Evolutionary conservation across 257 asterid genomes (phyloP), one percentile per base, ranked within the genome.

Genomic region (Lithospermum erythrorhizon): DNA sequence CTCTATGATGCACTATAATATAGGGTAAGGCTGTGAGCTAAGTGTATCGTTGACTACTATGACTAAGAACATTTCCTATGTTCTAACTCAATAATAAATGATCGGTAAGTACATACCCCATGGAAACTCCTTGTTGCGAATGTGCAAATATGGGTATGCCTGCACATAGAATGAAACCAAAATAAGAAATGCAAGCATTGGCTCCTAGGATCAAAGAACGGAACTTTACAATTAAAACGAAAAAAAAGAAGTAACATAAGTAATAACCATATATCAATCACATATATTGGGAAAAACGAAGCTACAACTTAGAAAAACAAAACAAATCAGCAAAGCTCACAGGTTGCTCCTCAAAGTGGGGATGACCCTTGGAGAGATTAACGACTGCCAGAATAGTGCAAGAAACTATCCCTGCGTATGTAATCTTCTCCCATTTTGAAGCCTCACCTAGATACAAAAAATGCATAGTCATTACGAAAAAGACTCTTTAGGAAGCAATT

Each of bases 41-140:
- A 8, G 14, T 7, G 45, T 35, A 10, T 2, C 45, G 9, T 35
- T 35, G 45, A 35, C 45, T 35, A 35, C 45, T 13, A 41, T 14
- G 49, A 11, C 49, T 27, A 27, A 27, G 32, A 27, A 27, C 32
- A 27, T 27, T 11, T 11, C 49, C 18, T 37, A 37, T 4, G 3
- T 15, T 37, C 48, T 37, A 37, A 9, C 48, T 37, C 9, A 9
- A 37, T 37, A 9, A n/a, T 57, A 10, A 51, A 65, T 0, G 49
- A 45, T 21, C 21, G 0, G 8, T 22, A 19, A 52, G 59, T 55
- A 59, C 68, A 62, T 78, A 83, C 96, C 94, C 96, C 93, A 87
- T 41, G 94, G 96, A 67, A 85, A 87, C 76, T 87, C 96, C 83
- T 87, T 85, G 72, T 76, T 87, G 55, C 94, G 94, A 73, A 83